Evolutionary conservation across 2,329 filamentous ascomycete genomes (phyloP).

Genomic region (Diaporthe batatas): DNA sequence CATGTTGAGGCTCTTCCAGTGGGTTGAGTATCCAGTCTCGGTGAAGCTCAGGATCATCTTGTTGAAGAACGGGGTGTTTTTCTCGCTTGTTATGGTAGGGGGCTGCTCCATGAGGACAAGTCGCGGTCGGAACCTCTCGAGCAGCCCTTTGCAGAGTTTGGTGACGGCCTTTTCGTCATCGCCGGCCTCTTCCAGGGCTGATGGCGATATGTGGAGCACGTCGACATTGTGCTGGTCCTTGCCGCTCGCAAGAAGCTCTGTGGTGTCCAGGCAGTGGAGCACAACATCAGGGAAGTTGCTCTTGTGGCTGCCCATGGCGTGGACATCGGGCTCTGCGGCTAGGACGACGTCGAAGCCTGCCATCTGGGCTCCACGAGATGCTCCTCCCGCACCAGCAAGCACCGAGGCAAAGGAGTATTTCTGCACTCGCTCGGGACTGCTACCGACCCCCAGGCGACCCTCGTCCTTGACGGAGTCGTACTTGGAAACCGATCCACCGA

Average conservation of each 20-base stretch:
- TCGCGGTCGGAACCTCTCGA: conserved; percentile 72
- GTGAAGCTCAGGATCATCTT: conserved; percentile 75
- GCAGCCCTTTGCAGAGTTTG: conserved; percentile 65
- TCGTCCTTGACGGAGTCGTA: too few relatives aligned
- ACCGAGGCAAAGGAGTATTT: conserved; percentile 78
- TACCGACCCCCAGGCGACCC: too few relatives aligned
- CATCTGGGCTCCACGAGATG: conserved; percentile 71
- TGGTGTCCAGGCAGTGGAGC: conserved; percentile 62
- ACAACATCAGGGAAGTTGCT: conserved; percentile 64
- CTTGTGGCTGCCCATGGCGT: conserved; percentile 69
- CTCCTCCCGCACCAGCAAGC: conserved; percentile 80
- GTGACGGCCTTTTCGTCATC: conserved; percentile 77
- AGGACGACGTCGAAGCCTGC: conserved; percentile 63
- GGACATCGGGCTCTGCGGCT: conserved; percentile 72
- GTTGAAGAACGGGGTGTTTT: conserved; percentile 68
- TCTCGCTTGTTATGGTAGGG: conserved; percentile 69
- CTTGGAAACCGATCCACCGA: too few relatives aligned
- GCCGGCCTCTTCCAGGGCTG: conserved; percentile 72
- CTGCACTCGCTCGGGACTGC: conserved; percentile 46
- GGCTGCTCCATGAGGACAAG: conserved; percentile 85
- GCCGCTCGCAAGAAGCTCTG: conserved; percentile 62
- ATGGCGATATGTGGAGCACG: conserved; percentile 79
- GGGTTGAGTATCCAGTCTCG: conserved; percentile 74
- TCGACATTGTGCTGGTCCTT: conserved; percentile 61
- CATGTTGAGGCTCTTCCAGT: conserved; percentile 68